Evolutionary conservation across 345 rosid genomes (phyloP), one percentile per base, ranked within the genome.

Genomic region (Gossypium ekmanianum): DNA sequence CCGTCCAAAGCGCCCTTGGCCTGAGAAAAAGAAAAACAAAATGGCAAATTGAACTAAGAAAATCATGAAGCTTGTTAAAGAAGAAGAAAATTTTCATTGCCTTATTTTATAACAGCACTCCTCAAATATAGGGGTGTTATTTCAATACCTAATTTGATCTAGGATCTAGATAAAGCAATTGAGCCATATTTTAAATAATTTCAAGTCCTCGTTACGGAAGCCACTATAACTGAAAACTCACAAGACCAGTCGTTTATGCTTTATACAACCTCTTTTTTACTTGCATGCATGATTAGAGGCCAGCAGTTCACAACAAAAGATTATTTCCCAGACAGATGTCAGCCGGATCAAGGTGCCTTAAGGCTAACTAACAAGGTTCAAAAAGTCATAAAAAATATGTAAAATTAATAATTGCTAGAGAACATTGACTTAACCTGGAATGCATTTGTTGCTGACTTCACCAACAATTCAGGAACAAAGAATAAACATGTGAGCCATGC

Each of bases 401-500:
- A 41, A 27, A 50, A 56, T 16, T 18, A 43, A 56, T 57, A 74
- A 29, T 65, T 39, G 52, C 34, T 2, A 7, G 63, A 78, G 20
- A 67, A 9, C 29, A 68, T 52, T 76, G 63, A 66, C 76, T 68
- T 68, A 69, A 94, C 98, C 98, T 90, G 80, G 64, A 78, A 85
- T 66, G 87, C 78, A 75, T 73, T 80, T 14, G 97, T 85, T 54
- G 91, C 89, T 72, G 97, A 91, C 83, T 91, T 94, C 81, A 90
- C 77, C 77, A 89, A 57, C 91, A 94, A 84, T 83, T 94, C 98
- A n/a, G 98, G 98, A 52, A 88, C 80, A 81, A 91, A 94, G 87
- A 92, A 91, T 72, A 94, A 84, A 82, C 98, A 92, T 68, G 98
- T 92, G 84, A 94, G 82, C 98, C 98, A 94, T 48, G 98, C 98